Conservation (phyloP, 371 early-diverging fungal species). For the Mortierella polycephala region DNA sequence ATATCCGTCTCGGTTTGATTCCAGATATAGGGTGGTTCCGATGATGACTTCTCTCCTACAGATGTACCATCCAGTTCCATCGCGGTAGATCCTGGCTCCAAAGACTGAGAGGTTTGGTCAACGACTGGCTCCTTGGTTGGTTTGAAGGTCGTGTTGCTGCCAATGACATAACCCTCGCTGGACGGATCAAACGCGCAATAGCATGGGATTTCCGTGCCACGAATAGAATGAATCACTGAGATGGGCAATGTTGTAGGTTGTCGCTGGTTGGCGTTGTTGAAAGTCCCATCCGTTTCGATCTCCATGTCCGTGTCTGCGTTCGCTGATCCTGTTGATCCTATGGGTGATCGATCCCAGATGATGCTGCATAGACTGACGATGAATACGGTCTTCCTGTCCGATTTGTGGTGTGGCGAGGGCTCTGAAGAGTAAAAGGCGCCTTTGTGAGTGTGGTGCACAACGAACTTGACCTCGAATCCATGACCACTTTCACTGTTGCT, state of each 20-base stretch:
- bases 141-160: conserved; percentile 57
- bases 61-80: conserved; percentile 39
- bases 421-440: conserved; percentile 36
- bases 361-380: conserved; percentile 44
- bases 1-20: conserved; percentile 76
- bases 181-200: conserved; percentile 66
- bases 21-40: conserved; percentile 74
- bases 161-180: conserved; percentile 63
- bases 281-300: background rate
- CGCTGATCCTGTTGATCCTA: background rate
- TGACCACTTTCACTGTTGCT: conserved; percentile 4
- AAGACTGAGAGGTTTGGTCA: conserved; percentile 38
- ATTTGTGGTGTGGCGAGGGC: conserved; percentile 41
- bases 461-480: conserved; percentile 39
- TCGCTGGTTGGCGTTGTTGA: background rate
- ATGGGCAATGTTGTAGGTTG: conserved; percentile 1
- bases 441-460: conserved; percentile 34
- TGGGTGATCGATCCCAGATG: conserved; percentile 6
- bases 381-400: conserved; percentile 50
- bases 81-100: conserved; percentile 40
- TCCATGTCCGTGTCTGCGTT: conserved; percentile 17
- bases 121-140: conserved; percentile 29
- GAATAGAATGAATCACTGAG: conserved; percentile 59
- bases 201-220: conserved; percentile 72
- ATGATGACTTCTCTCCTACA: conserved; percentile 10